Base-by-base conservation (phyloP, 108 stramenopile genomes). In the Hondaea fermentalgiana region DNA sequence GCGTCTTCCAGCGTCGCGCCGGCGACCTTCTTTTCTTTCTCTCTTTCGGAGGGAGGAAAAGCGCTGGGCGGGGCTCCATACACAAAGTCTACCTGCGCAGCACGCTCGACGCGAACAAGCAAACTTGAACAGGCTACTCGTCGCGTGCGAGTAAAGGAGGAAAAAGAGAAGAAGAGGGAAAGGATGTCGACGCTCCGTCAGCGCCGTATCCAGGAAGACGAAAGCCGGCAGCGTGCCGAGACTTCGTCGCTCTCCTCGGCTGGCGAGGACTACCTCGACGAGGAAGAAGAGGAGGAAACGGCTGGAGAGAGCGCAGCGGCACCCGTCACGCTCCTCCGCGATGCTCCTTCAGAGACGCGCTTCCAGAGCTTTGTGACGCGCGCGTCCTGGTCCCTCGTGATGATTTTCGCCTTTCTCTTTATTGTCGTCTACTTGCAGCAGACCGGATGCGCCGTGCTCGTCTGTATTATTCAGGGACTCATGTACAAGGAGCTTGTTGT, bases 401-500 rank as follows among this genome's bases (percentile, higher is more conserved):
- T 83, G 76, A 83, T 83, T 28, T 53, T 83, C 23, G 45, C 51
- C n/a, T 83, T 83, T 28, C 76, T 83, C 4, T 83, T 83, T 28
- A 83, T 53, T 53, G 76, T 83, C 17, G 76, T 83, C 25, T 83
- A 83, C 5, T 23, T 83, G 45, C 87, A 57, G 60, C 87, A 88
- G 58, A 42, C 28, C 0, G 87, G 59, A 5, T 35, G 55, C 60
- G 58, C 29, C 43, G 16, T 88, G 58, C 87, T 88, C 17, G 55
- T 88, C 55, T 88, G 87, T 51, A 28, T 87, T 28, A 19, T 89
- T 17, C 89, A 89, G 87, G 89, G 23, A 8, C 87, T 88, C 45
- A 88, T 89, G 51, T 89, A 87, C 83, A 19, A 42, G 28, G 89
- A 89, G 51, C 89, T 89, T 5, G 89, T 89, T 4, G 5, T 55